Percentiles rank a stretch among this genome's conserved stretches.
These are phyloP conservation scores for Conticribra guillardii DNA, from an alignment of 108 stramenopile species.

Conservation along the genomic window DNA sequence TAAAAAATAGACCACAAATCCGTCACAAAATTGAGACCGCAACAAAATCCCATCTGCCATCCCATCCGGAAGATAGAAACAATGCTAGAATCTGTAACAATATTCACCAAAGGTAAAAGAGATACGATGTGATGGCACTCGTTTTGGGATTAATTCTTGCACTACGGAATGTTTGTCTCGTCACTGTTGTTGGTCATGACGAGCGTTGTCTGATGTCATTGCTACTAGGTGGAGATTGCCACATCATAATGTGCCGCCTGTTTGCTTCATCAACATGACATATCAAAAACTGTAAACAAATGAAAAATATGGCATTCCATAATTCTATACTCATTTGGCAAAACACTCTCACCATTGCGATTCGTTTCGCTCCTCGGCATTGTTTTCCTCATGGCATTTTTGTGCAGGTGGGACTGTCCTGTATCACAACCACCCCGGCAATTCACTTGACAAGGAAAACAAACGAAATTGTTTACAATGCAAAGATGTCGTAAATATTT, in stretches of 20 bases:
- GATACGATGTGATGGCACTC: neutral
- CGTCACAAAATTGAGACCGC: neutral
- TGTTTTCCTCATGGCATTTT: neutral
- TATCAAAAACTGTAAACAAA: no score
- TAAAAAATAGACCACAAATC: no score
- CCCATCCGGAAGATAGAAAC: constrained; percentile 6
- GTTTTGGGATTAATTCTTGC: neutral
- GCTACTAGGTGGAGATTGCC: no score
- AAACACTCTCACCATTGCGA: neutral
- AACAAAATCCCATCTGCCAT: no score
- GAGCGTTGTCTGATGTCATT: no score
- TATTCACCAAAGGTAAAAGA: constrained; percentile 71
- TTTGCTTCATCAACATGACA: no score
- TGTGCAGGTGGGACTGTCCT: constrained; percentile 42
- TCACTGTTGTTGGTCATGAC: no score
- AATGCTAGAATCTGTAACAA: constrained; percentile 77
- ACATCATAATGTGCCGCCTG: no score
- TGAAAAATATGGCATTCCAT: no score
- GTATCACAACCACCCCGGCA: constrained; percentile 38
- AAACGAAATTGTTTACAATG: neutral
- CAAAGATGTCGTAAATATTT: constrained; percentile 20
- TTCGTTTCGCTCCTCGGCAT: neutral
- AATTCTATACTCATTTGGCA: neutral
- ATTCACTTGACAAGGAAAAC: constrained; percentile 31
- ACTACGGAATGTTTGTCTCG: no score